phyloP scores from a whole-genome alignment of 495 filamentous ascomycete genomes.

The Daldinia caldariorum region DNA sequence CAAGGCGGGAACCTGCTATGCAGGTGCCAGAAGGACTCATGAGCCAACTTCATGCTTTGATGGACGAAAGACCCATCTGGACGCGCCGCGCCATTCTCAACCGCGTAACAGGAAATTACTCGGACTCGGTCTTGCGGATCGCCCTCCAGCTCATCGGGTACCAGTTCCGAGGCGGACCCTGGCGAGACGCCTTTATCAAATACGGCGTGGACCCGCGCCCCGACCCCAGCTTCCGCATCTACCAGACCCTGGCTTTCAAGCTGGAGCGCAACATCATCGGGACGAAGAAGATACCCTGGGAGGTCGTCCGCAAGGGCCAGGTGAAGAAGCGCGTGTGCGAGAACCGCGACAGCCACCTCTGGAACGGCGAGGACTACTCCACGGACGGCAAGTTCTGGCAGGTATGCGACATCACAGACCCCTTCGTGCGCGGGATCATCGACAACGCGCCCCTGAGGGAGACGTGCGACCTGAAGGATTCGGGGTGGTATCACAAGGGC shows the following conservation, averaged over 20 bases:
- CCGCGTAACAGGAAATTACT: conserved; percentile 61
- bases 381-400: conserved; percentile 90
- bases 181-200: conserved; percentile 83
- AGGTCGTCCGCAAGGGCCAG: conserved; percentile 50
- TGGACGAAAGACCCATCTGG: conserved; percentile 83
- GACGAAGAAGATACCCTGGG: conserved; percentile 58
- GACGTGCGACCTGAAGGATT: conserved; percentile 65
- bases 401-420: conserved; percentile 89
- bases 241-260: conserved; percentile 89
- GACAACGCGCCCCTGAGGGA: conserved; percentile 55
- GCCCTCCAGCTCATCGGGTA: conserved; percentile 83
- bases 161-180: conserved; percentile 88
- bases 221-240: conserved; percentile 76
- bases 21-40: conserved; percentile 66
- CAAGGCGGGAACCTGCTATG: conserved; percentile 52
- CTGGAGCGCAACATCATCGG: conserved; percentile 57
- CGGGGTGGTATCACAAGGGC: conserved; percentile 85
- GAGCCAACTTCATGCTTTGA: conserved; percentile 64
- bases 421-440: conserved; percentile 67
- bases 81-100: conserved; percentile 83
- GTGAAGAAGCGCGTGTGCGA: conserved; percentile 44
- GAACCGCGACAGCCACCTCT: conserved; percentile 71
- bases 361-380: conserved; percentile 75
- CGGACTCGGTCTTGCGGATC: conserved; percentile 62
- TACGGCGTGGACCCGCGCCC: conserved; percentile 87